phyloP scores from a whole-genome alignment of 495 filamentous ascomycete genomes.

The Articulospora tetracladia region DNA sequence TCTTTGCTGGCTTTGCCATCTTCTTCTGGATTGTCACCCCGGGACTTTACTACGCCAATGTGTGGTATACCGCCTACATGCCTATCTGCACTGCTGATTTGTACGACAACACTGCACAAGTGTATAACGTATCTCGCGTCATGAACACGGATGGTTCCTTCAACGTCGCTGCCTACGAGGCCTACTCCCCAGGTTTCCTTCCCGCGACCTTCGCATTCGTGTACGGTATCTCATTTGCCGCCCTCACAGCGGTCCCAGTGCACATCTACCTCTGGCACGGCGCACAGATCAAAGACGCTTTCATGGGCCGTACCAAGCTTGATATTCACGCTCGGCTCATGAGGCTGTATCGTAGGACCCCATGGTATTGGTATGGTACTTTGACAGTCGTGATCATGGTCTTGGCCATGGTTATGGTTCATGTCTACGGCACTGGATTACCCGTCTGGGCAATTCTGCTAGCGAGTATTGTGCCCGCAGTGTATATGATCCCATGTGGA shows the following conservation, averaged over 20 bases:
- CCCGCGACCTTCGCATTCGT: conserved; percentile 58
- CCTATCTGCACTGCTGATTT: conserved; percentile 34
- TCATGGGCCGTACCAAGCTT: not conserved
- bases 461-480: conserved; percentile 49
- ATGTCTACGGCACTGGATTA: conserved; percentile 59
- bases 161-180: conserved; percentile 47
- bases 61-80: conserved; percentile 37
- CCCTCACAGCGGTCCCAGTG: conserved; percentile 59
- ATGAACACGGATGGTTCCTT: conserved; percentile 46
- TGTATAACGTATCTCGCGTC: conserved; percentile 51
- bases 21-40: conserved; percentile 50
- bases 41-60: conserved; percentile 36
- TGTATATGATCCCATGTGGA: conserved; percentile 49
- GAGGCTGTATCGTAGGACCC: conserved; percentile 51
- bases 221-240: conserved; percentile 68
- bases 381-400: conserved; percentile 49
- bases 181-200: conserved; percentile 59
- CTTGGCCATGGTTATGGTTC: conserved; percentile 56
- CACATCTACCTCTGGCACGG: conserved; percentile 63
- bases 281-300: conserved; percentile 39
- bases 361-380: conserved; percentile 50
- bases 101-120: conserved; percentile 20
- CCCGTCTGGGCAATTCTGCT: conserved; percentile 63
- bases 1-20: conserved; percentile 45
- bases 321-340: conserved; percentile 35